Conservation (phyloP, 2,329 filamentous ascomycete genomes). For the Thelonectria rubi region DNA sequence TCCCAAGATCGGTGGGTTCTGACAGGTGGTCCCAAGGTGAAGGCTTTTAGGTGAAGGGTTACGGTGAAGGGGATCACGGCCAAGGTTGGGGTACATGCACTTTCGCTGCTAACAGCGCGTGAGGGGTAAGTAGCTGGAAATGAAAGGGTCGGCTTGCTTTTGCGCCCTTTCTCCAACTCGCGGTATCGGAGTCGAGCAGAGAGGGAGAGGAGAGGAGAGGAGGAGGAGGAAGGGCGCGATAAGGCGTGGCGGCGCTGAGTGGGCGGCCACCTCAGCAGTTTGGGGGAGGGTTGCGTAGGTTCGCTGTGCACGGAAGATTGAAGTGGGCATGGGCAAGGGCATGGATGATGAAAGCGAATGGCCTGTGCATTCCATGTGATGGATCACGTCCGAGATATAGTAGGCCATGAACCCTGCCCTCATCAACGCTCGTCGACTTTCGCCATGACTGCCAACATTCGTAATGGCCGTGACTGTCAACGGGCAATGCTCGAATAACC, state of each 20-base stretch:
- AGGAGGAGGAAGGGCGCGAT: slow-evolving; percentile 14
- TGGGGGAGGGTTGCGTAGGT: neutral
- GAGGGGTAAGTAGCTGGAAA: neutral
- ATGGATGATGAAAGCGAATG: no score
- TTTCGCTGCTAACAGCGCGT: neutral
- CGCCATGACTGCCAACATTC: slow-evolving; percentile 1
- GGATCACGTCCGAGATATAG: neutral
- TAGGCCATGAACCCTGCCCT: neutral
- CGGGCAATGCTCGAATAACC: neutral
- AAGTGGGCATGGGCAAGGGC: neutral
- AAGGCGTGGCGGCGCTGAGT: slow-evolving; percentile 1
- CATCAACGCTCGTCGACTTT: neutral
- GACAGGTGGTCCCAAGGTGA: slow-evolving; percentile 20
- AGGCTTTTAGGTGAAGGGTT: slow-evolving; percentile 26
- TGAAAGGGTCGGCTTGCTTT: slow-evolving; percentile 1
- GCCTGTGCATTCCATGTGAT: neutral
- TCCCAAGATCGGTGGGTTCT: slow-evolving; percentile 6
- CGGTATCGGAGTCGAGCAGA: slow-evolving; percentile 22
- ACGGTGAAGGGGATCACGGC: neutral
- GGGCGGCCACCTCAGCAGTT: neutral
- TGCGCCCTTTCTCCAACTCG: slow-evolving; percentile 12
- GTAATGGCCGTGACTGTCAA: slow-evolving; percentile 17
- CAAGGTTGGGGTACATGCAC: slow-evolving; percentile 11
- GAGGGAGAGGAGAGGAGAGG: neutral
- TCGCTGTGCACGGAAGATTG: neutral